Evolutionary conservation across 1,139 yeast genomes (phyloP).

Genomic region (Diutina sp.): DNA sequence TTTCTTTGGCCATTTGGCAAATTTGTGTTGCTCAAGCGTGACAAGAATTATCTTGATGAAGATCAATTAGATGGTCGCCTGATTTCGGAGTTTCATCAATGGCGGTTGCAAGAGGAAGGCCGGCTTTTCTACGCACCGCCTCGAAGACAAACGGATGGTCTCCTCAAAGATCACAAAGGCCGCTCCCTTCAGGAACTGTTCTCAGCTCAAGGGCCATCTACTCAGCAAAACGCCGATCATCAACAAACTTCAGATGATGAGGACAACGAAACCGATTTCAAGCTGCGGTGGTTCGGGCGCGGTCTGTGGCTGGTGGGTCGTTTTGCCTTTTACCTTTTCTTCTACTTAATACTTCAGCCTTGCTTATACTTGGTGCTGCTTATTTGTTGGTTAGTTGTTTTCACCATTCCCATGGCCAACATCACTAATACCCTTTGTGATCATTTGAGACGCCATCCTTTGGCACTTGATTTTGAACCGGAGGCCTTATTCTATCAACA

Average conservation of each 20-base stretch:
- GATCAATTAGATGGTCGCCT: slow-evolving; percentile 86
- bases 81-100: slow-evolving; percentile 70
- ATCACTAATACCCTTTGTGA: slow-evolving; percentile 44
- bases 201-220: neutral
- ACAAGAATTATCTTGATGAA: slow-evolving; percentile 71
- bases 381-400: slow-evolving; percentile 71
- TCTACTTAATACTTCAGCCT: slow-evolving; percentile 63
- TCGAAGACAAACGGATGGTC: slow-evolving; percentile 24
- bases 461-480: slow-evolving; percentile 61
- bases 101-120: slow-evolving; percentile 76
- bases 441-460: slow-evolving; percentile 82
- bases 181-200: slow-evolving; percentile 22
- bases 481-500: slow-evolving; percentile 38
- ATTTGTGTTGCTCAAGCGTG: slow-evolving; percentile 66
- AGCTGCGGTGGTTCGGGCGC: slow-evolving; percentile 72
- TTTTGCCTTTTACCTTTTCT: slow-evolving; percentile 61
- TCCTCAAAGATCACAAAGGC: slow-evolving; percentile 32
- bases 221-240: slow-evolving; percentile 2
- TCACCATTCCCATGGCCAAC: slow-evolving; percentile 90
- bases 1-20: slow-evolving; percentile 83
- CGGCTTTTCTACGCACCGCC: slow-evolving; percentile 63
- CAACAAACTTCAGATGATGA: slow-evolving; percentile 13
- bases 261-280: slow-evolving; percentile 17
- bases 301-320: slow-evolving; percentile 89
- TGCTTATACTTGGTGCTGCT: slow-evolving; percentile 41